Percentiles rank a stretch among this genome's conserved stretches.
These are phyloP conservation scores for Cystobasidium ongulense DNA, from an alignment of 768 basidiomycete genomes.

Conservation along the genomic window DNA sequence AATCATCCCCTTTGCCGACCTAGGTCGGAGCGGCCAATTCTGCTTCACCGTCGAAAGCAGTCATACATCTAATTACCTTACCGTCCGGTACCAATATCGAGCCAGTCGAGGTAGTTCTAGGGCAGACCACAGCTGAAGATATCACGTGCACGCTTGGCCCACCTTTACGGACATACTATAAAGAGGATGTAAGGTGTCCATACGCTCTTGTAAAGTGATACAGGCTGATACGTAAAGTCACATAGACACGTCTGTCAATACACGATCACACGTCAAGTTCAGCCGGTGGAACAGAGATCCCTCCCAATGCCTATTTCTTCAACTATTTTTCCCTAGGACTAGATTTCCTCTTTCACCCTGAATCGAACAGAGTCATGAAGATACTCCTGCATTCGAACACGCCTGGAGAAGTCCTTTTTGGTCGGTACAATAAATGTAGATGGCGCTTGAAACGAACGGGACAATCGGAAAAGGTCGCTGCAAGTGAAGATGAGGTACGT, in stretches of 20 bases:
- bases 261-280: neutral
- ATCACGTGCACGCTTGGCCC: conserved; percentile 45
- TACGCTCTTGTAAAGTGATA: neutral
- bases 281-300: conserved; percentile 2
- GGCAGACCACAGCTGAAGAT: conserved; percentile 45
- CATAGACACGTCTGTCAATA: conserved; percentile 36
- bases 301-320: conserved; percentile 37
- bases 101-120: conserved; percentile 38
- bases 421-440: conserved; percentile 23
- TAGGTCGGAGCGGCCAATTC: conserved; percentile 7
- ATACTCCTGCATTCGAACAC: conserved; percentile 40
- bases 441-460: conserved; percentile 14
- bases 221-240: neutral
- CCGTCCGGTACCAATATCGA: neutral
- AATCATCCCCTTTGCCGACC: neutral
- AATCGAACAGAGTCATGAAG: conserved; percentile 33
- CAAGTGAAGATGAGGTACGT: neutral
- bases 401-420: conserved; percentile 39
- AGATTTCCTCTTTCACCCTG: conserved; percentile 35
- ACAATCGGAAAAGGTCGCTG: neutral
- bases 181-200: conserved; percentile 43
- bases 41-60: neutral
- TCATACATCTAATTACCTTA: neutral
- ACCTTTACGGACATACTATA: conserved; percentile 45
- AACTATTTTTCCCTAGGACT: conserved; percentile 39